Conservation (phyloP, 2,329 filamentous ascomycete genomes). For the Verticillium albo-atrum region DNA sequence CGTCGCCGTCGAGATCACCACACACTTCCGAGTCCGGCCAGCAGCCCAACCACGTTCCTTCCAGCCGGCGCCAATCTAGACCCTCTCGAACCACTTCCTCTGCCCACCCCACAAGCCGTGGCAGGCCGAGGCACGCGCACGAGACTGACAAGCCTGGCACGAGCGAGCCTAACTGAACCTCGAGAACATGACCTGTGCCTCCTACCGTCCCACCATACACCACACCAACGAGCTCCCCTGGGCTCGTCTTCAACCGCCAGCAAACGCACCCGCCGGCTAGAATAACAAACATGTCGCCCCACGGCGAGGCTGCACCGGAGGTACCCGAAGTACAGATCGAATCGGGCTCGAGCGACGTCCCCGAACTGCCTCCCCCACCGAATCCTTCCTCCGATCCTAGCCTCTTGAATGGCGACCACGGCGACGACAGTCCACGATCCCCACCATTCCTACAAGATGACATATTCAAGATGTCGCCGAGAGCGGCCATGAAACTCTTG, state of each 20-base stretch:
- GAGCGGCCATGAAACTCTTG: conserved; percentile 76
- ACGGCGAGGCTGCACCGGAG: neutral
- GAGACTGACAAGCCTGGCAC: neutral
- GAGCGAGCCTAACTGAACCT: neutral
- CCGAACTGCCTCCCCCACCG: conserved; percentile 36
- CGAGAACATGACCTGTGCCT: conserved; percentile 7
- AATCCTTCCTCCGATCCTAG: conserved; percentile 33
- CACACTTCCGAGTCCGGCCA: neutral
- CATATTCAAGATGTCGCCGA: conserved; percentile 67
- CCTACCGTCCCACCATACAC: neutral
- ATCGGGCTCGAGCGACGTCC: conserved; percentile 16
- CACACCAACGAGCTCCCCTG: neutral
- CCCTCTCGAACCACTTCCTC: neutral
- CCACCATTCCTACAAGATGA: conserved; percentile 45
- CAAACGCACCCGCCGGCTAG: conserved; percentile 15
- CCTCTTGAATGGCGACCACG: conserved; percentile 16
- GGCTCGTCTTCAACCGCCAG: neutral
- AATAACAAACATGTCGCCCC: neutral
- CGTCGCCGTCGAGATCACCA: conserved; percentile 5
- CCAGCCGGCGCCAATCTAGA: conserved; percentile 1
- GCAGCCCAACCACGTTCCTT: neutral
- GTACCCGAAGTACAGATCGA: neutral
- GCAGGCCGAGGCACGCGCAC: conserved; percentile 4
- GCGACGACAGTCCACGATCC: conserved; percentile 18
- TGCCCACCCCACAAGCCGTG: conserved; percentile 2